These are phyloP conservation scores for Cyberlindnera mrakii DNA, from an alignment of 805 yeast species.

Conservation along the genomic window DNA sequence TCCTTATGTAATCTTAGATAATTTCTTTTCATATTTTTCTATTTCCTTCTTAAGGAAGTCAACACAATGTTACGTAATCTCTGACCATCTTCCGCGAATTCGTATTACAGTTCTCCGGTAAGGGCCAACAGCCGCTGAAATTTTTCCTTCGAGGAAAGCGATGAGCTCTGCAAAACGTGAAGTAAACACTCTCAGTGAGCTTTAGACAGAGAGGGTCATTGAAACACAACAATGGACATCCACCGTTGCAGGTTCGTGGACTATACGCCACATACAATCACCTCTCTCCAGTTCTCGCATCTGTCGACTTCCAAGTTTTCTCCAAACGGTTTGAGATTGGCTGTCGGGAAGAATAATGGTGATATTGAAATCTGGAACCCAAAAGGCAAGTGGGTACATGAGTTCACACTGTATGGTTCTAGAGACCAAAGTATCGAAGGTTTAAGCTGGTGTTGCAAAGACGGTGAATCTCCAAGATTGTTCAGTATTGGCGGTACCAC, in stretches of 20 bases:
- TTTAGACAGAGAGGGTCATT: not conserved
- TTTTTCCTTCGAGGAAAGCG: slow-evolving; percentile 3
- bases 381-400: slow-evolving; percentile 74
- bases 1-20: too few relatives aligned
- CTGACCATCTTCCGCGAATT: not conserved
- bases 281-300: slow-evolving; percentile 75
- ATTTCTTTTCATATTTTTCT: too few relatives aligned
- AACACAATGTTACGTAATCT: not conserved
- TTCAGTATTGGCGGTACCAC: slow-evolving; percentile 96
- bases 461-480: slow-evolving; percentile 54
- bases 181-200: too few relatives aligned
- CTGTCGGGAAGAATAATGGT: slow-evolving; percentile 91
- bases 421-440: slow-evolving; percentile 85
- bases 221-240: slow-evolving; percentile 24
- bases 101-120: not conserved
- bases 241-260: slow-evolving; percentile 93
- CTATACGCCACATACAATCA: slow-evolving; percentile 76
- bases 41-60: too few relatives aligned
- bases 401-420: slow-evolving; percentile 68
- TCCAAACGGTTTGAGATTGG: slow-evolving; percentile 61
- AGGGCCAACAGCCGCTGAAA: not conserved
- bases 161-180: slow-evolving; percentile 5
- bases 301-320: slow-evolving; percentile 40
- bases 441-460: slow-evolving; percentile 63
- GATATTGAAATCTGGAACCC: slow-evolving; percentile 97